Conservation (phyloP, 2,329 filamentous ascomycete species). For the Colletotrichum sublineola region DNA sequence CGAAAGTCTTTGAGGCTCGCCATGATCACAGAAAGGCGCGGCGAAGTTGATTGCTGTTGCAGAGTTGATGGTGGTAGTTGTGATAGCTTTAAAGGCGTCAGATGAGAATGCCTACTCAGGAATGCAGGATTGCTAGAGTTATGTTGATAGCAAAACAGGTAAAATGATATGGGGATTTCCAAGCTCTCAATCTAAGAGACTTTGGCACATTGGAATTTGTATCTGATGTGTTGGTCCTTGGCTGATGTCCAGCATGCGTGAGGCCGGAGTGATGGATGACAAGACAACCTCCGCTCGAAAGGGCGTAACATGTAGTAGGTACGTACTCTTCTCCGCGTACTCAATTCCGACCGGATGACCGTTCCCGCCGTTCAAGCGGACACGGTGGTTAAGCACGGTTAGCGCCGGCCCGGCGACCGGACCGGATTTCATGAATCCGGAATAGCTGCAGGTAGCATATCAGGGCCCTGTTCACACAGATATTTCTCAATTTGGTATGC, state of each 20-base stretch:
- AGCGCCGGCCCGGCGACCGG: slow-evolving; percentile 4
- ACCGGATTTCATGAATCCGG: background rate
- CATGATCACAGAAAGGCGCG: slow-evolving; percentile 18
- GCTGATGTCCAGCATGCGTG: background rate
- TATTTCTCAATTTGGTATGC: too few relatives aligned
- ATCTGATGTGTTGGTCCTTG: background rate
- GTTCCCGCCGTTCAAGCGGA: slow-evolving; percentile 2
- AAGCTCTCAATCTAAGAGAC: too few relatives aligned
- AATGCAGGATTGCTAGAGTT: background rate
- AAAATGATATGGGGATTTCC: background rate
- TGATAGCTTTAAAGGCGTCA: background rate
- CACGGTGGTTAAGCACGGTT: background rate
- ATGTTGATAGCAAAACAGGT: background rate
- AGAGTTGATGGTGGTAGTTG: background rate
- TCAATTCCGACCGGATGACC: background rate
- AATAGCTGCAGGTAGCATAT: background rate
- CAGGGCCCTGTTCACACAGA: background rate
- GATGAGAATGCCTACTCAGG: background rate
- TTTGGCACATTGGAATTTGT: background rate
- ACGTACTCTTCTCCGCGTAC: background rate
- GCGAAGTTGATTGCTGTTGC: background rate
- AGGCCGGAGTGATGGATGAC: background rate
- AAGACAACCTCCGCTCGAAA: slow-evolving; percentile 3
- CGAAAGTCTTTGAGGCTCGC: slow-evolving; percentile 47
- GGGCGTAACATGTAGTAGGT: slow-evolving; percentile 11